Percentiles rank a stretch among this genome's conserved stretches.
Evolutionary conservation across 2,329 filamentous ascomycete species (phyloP).

Genomic region (Fusarium albosuccineum): DNA sequence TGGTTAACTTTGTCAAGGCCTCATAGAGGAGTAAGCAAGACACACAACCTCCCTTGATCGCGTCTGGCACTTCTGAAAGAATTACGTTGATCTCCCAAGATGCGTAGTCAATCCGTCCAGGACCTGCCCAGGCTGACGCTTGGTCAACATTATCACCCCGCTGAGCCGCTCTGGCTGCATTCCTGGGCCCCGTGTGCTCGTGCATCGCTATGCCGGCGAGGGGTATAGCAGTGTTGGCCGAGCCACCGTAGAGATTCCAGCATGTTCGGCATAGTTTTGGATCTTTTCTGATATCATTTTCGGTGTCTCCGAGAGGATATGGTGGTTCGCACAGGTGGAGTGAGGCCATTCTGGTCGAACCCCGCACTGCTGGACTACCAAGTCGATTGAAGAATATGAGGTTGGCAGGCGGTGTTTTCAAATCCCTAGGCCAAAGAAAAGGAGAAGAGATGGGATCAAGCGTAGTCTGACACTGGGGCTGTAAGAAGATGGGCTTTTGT

Average conservation of each 20-base stretch:
- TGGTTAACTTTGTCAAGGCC: conserved; percentile 19
- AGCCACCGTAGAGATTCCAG: conserved; percentile 38
- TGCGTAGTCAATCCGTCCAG: conserved; percentile 27
- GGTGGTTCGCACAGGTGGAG: conserved; percentile 21
- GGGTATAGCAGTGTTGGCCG: conserved; percentile 16
- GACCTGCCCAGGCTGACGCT: conserved; percentile 27
- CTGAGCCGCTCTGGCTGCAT: conserved; percentile 14
- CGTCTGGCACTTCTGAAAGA: conserved; percentile 14
- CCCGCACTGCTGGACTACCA: conserved; percentile 17
- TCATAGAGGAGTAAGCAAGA: conserved; percentile 29
- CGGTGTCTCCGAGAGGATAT: conserved; percentile 21
- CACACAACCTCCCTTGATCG: conserved; percentile 20
- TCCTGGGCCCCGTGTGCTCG: conserved; percentile 23
- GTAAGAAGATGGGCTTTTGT: too few species aligned
- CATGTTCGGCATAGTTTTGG: conserved; percentile 30
- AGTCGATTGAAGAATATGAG: too few species aligned
- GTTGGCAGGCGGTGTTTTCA: too few species aligned
- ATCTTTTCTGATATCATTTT: conserved; percentile 31
- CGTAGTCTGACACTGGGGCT: too few species aligned
- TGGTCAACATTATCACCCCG: conserved; percentile 5
- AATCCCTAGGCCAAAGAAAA: too few species aligned
- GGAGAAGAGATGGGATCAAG: too few species aligned
- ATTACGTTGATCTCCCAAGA: conserved; percentile 30
- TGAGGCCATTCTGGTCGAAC: conserved; percentile 29
- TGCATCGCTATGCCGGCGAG: conserved; percentile 36